Base-by-base conservation (phyloP, 2,329 filamentous ascomycete species). In the Coniella lustricola region DNA sequence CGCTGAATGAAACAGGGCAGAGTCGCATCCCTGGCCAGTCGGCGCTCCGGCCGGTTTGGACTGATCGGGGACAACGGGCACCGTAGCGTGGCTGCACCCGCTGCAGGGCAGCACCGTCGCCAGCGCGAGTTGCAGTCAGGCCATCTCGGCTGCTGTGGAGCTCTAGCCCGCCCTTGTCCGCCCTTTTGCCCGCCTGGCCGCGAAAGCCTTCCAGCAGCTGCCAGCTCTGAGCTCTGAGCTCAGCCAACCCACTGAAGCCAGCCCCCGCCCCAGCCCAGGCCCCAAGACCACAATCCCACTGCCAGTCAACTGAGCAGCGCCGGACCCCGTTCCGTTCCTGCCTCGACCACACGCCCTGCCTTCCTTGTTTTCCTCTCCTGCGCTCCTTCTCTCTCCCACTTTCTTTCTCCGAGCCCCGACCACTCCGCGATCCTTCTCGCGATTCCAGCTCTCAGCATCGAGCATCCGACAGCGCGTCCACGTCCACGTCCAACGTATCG, bases 331-430 rank as follows among this genome's bases (percentile, higher is more conserved):
- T 17, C 40, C 40, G 32, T 17, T 29, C 25, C 25, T 29, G 25
- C 31, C 25, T 18, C 40, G 29, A 17, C 40, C 31, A 29, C 25
- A 25, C 16, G 35, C 21, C 39, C 39, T 21, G 14, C 18, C 38
- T 40, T 29, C 35, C 44, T 44, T 39, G 34, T 42, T 40, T 36
- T 31, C 45, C 44, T 47, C 42, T 45, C 36, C 14, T n/a, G 35
- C 18, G 16, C 38, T 43, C 16, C 40, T 29, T 29, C 5, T 29
- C 25, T 29, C 25, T 29, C 25, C 25, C 25, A 29, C 25, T 29
- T 10, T 29, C 45, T 37, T 54, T 55, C 48, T 50, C 55, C 55
- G 50, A 52, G 51, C 51, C 51, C 53, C 54, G 52, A 44, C 53
- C 33, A 35, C 33, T 5, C 12, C 25, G 33, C 7, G 7, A 35